Evolutionary conservation across 2,329 filamentous ascomycete genomes (phyloP).

Genomic region (Ophiostoma fasciatum): DNA sequence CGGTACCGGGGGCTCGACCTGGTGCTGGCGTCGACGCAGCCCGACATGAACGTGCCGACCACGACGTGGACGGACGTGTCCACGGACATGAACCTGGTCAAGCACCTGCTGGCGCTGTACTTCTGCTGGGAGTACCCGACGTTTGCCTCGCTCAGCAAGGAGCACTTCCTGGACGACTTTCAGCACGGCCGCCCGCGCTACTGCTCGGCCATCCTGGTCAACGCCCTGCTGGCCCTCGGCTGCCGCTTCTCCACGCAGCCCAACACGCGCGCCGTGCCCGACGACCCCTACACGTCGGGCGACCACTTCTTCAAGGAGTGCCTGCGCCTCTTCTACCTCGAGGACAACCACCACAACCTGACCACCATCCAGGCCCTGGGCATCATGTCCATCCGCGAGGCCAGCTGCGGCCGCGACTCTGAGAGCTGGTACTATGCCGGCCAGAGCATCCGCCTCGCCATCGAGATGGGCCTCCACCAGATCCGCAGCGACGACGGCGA

Average conservation of each 20-base stretch:
- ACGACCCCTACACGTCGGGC: constrained; percentile 49
- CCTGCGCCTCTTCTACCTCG: constrained; percentile 41
- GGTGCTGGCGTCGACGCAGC: constrained; percentile 30
- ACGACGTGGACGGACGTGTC: constrained; percentile 48
- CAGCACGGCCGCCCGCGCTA: constrained; percentile 43
- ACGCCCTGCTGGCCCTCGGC: constrained; percentile 48
- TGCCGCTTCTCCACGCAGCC: constrained; percentile 55
- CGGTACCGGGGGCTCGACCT: constrained; percentile 30
- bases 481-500: constrained; percentile 29
- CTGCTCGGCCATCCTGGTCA: constrained; percentile 53
- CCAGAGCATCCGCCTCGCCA: constrained; percentile 54
- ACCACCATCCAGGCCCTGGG: constrained; percentile 63
- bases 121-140: constrained; percentile 68
- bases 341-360: constrained; percentile 43
- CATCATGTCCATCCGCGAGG: constrained; percentile 62
- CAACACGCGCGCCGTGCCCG: constrained; percentile 45
- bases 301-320: constrained; percentile 63
- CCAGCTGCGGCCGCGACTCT: constrained; percentile 56
- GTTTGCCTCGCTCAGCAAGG: constrained; percentile 56
- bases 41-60: constrained; percentile 27
- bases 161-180: constrained; percentile 55
- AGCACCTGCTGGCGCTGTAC: constrained; percentile 50
- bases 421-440: constrained; percentile 60
- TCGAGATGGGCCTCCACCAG: constrained; percentile 56
- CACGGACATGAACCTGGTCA: constrained; percentile 39